Conservation (phyloP, 257 asterid genomes). For the Solanum bulbocastanum region DNA sequence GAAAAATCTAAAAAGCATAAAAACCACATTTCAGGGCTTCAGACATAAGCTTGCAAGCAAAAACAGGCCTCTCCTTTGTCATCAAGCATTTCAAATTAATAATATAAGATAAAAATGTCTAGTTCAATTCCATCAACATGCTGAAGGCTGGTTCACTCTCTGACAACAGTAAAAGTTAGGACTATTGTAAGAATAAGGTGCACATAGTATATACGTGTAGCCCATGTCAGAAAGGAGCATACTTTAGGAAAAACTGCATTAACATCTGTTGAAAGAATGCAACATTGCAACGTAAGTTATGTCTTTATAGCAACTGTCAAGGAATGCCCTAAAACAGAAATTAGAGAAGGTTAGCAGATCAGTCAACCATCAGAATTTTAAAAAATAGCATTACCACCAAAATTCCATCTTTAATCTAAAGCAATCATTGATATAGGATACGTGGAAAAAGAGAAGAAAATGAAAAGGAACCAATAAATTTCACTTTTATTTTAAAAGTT, state of each 20-base stretch:
- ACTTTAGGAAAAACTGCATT: not conserved
- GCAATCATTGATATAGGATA: not conserved
- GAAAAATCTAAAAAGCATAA: not conserved
- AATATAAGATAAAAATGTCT: not conserved
- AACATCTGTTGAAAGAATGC: conserved; percentile 7
- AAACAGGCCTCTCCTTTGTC: not conserved
- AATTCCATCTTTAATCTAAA: not conserved
- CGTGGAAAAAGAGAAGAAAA: not conserved
- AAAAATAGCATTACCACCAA: not conserved
- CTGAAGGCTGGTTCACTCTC: not conserved
- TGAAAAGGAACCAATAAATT: not conserved
- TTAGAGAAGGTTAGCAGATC: conserved; percentile 2
- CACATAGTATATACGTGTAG: not conserved
- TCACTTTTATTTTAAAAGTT: not conserved
- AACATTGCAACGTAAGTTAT: not conserved
- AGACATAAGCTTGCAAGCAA: not conserved
- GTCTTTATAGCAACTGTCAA: conserved; percentile 5
- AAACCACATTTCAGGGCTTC: not conserved
- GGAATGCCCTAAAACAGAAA: conserved; percentile 2
- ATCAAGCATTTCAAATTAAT: not conserved
- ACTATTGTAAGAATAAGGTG: not conserved
- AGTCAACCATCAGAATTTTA: not conserved
- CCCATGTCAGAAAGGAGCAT: conserved; percentile 3
- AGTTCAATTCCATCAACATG: not conserved
- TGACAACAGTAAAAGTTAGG: not conserved